These are phyloP conservation scores for Porphyrellus cyaneotinctus DNA, from an alignment of 768 basidiomycete species.

Conservation along the genomic window DNA sequence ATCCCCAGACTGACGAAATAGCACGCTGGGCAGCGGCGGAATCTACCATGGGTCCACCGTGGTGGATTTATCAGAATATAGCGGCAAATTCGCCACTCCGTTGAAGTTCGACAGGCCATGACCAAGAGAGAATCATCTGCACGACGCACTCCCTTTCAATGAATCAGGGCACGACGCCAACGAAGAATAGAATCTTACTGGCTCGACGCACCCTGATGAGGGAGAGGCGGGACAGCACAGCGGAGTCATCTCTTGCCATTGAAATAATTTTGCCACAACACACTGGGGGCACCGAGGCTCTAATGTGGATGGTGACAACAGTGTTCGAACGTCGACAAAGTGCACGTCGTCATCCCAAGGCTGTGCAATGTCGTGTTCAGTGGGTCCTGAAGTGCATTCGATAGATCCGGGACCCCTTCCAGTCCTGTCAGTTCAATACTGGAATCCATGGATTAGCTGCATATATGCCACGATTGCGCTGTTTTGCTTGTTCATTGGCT, in stretches of 20 bases:
- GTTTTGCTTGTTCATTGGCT: constrained; percentile 1
- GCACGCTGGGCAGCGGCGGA: neutral
- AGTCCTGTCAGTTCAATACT: neutral
- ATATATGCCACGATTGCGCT: constrained; percentile 13
- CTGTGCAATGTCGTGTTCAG: constrained; percentile 22
- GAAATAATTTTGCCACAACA: neutral
- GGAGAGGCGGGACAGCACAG: neutral
- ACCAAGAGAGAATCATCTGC: neutral
- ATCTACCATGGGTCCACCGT: neutral
- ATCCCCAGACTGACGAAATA: neutral
- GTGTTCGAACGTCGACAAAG: neutral
- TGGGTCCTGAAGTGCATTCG: constrained; percentile 7
- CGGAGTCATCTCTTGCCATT: neutral
- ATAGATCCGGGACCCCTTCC: constrained; percentile 1
- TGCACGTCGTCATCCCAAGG: constrained; percentile 14
- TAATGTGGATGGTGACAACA: neutral
- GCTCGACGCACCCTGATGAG: neutral
- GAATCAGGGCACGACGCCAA: neutral
- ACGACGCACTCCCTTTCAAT: neutral
- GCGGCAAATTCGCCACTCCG: constrained; percentile 3
- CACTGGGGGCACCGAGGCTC: neutral
- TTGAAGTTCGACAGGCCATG: neutral
- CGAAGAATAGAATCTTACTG: constrained; percentile 5
- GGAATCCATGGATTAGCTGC: constrained; percentile 9
- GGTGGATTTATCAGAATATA: neutral